A percentile compares a stretch with the other conserved stretches of the same genome.
Evolutionary conservation across 2,329 filamentous ascomycete species (phyloP).

Genomic region (Clarireedia monteithiana): DNA sequence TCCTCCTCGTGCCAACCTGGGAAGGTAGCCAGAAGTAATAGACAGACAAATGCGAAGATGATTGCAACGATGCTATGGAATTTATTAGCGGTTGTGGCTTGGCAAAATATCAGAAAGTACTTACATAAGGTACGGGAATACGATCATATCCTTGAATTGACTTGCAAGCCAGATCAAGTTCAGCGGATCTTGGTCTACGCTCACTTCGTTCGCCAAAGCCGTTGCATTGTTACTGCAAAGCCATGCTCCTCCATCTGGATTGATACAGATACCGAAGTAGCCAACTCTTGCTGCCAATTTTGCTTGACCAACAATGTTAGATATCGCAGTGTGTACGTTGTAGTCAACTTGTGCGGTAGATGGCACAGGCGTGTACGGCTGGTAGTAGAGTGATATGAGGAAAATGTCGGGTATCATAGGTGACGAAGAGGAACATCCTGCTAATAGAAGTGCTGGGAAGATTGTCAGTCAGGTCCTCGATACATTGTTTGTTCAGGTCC

Average conservation of each 20-base stretch:
- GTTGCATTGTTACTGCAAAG: constrained; percentile 97
- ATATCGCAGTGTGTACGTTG: constrained; percentile 74
- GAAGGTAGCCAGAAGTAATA: constrained; percentile 91
- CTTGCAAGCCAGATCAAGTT: constrained; percentile 96
- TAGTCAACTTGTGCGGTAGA: constrained; percentile 87
- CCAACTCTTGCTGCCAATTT: constrained; percentile 85
- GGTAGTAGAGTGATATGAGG: constrained; percentile 91
- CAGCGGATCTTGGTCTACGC: constrained; percentile 86
- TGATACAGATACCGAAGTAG: constrained; percentile 97
- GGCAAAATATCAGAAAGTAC: constrained; percentile 30
- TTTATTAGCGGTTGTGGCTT: constrained; percentile 12
- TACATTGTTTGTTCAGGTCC: neutral
- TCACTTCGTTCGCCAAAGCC: constrained; percentile 79
- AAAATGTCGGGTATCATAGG: constrained; percentile 94
- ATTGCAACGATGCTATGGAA: constrained; percentile 80
- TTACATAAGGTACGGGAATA: constrained; percentile 93
- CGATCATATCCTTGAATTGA: constrained; percentile 97
- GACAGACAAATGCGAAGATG: constrained; percentile 92
- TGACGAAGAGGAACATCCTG: constrained; percentile 94
- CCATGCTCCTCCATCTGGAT: constrained; percentile 82
- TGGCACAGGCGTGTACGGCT: constrained; percentile 74
- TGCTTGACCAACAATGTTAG: constrained; percentile 81
- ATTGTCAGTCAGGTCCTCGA: constrained; percentile 14
- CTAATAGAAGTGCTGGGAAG: constrained; percentile 69
- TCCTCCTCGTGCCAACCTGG: constrained; percentile 94